phyloP scores from a whole-genome alignment of 306 rosid species.

The Mimosa bimucronata region DNA sequence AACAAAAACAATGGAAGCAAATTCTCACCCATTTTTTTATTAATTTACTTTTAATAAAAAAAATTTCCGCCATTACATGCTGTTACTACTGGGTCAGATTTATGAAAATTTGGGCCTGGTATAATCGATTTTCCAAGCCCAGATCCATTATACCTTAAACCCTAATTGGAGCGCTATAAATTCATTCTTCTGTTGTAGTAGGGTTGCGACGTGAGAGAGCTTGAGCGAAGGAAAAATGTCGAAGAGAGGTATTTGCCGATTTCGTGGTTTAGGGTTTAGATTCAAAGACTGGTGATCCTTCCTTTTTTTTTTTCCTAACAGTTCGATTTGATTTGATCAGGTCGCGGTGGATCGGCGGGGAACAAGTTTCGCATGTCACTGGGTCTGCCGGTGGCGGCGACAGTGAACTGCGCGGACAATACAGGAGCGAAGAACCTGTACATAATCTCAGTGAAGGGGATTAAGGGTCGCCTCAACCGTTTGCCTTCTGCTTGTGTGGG shows the following conservation, averaged over 20 bases:
- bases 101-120: background rate
- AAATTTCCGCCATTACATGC: no score
- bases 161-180: slow-evolving; percentile 23
- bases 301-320: no score
- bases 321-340: slow-evolving; percentile 26
- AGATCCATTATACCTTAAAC: background rate
- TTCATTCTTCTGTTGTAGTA: background rate
- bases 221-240: slow-evolving; percentile 49
- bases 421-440: slow-evolving; percentile 93
- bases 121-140: background rate
- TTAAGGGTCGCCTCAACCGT: slow-evolving; percentile 83
- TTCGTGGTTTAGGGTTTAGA: background rate
- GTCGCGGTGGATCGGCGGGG: slow-evolving; percentile 90
- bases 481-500: slow-evolving; percentile 93
- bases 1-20: no score
- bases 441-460: slow-evolving; percentile 89
- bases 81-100: background rate
- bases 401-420: slow-evolving; percentile 90
- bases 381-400: slow-evolving; percentile 96
- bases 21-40: no score
- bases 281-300: background rate
- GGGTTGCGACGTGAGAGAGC: background rate
- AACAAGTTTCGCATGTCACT: slow-evolving; percentile 93
- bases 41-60: no score
- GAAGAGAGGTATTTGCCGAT: slow-evolving; percentile 52